Evolutionary conservation across 768 basidiomycete genomes (phyloP).

Genomic region (Russula abietina): DNA sequence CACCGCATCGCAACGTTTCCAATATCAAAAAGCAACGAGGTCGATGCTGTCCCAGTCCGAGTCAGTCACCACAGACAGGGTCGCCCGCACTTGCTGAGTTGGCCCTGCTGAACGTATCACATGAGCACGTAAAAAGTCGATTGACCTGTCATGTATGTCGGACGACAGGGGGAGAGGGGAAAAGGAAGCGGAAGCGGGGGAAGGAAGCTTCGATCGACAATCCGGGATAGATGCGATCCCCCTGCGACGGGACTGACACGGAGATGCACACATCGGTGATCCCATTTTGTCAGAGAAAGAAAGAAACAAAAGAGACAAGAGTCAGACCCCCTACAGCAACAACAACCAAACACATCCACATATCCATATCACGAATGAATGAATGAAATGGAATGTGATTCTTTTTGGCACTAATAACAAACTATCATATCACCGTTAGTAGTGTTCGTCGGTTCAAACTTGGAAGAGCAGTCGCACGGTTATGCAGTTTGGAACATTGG

Average conservation of each 20-base stretch:
- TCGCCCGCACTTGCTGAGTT: no score
- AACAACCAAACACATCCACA: no score
- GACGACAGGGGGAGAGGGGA: neutral
- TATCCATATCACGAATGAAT: no score
- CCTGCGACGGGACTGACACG: neutral
- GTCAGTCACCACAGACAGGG: neutral
- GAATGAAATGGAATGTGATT: neutral
- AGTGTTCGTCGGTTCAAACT: no score
- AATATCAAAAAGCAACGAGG: no score
- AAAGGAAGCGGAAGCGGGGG: neutral
- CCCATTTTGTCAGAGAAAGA: neutral
- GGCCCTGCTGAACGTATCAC: neutral
- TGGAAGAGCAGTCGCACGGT: neutral
- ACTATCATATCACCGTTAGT: no score
- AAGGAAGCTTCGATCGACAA: conserved; percentile 17
- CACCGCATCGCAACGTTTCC: no score
- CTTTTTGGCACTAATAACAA: no score
- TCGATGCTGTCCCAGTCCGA: neutral
- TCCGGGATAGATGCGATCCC: conserved; percentile 15
- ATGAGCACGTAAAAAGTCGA: conserved; percentile 10
- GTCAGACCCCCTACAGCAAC: no score
- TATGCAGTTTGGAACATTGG: neutral
- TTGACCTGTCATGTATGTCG: conserved; percentile 6
- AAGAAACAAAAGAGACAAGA: no score
- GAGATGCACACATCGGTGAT: conserved; percentile 19